Percentiles rank a stretch among this genome's conserved stretches.
Conservation (phyloP, 116 monocot genomes). For the Phalaenopsis hybrid region DNA sequence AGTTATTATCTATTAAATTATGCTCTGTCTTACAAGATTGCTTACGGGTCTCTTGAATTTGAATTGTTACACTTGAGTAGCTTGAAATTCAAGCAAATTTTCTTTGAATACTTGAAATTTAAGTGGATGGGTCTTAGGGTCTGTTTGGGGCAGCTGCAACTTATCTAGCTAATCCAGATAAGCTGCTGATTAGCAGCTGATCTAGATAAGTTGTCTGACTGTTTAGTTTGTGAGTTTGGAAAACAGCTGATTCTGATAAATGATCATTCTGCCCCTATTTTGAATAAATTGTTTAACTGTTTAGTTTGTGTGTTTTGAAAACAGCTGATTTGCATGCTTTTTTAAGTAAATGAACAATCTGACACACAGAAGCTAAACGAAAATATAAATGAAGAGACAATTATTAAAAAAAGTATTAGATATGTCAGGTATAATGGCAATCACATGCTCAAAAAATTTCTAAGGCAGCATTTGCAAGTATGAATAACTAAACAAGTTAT, state of each 20-base stretch:
- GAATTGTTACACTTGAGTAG: too few species aligned
- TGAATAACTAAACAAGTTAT: not conserved
- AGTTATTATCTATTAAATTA: not conserved
- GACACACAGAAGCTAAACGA: not conserved
- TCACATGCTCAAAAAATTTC: not conserved
- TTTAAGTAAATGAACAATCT: too few species aligned
- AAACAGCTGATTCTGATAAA: too few species aligned
- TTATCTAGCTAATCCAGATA: too few species aligned
- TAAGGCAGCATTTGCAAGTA: not conserved
- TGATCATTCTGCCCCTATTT: too few species aligned
- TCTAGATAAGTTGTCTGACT: too few species aligned
- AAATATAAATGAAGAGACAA: not conserved
- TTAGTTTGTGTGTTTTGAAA: too few species aligned
- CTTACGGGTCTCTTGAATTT: not conserved
- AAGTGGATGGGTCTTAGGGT: not conserved
- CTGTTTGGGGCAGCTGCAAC: too few species aligned
- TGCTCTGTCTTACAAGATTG: not conserved
- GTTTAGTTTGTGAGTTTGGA: too few species aligned
- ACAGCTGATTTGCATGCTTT: too few species aligned
- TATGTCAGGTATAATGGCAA: not conserved
- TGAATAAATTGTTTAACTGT: too few species aligned
- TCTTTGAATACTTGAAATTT: not conserved
- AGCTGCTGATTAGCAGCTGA: too few species aligned
- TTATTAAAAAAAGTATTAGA: not conserved
- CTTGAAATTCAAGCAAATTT: not conserved